Evolutionary conservation across 148 eudicot species (phyloP), one percentile per base, ranked within the genome.

Genomic region (Rhododendron henanense): DNA sequence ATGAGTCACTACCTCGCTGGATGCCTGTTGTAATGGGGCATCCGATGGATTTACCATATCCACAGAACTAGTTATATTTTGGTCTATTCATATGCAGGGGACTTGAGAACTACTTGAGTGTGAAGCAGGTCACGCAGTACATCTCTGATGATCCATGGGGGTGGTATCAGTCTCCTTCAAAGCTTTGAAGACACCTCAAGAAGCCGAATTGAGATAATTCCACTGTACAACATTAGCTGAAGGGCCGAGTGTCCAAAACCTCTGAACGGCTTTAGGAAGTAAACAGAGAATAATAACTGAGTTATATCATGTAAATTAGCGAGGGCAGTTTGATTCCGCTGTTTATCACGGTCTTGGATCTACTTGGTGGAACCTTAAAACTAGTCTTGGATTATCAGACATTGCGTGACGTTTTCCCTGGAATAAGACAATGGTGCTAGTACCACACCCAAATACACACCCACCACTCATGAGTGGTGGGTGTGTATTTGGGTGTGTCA

Each of bases 61-160:
- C 21, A 15, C 73, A 21, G n/a, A 37, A 37, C 31, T 10, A 2
- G 39, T 8, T 84, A 53, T 18, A 8, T n/a, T 81, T 76, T 25
- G 9, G 21, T 35, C n/a, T 85, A 45, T 71, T 14, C 39, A 63
- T 85, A 28, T 82, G 71, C 95, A 97, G 99, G 99, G 99, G 99
- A 69, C 88, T 97, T 5, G 98, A 97, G 74, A 97, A 94, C 87
- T 97, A 93, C 95, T 84, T 97, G 94, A 92, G 91, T 69, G 85
- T 95, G 82, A 97, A 97, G 92, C 99, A 97, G 90, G 99, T 97
- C 80, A 97, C 98, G 2, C 89, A 86, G 80, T 95, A 97, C 79
- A 88, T 92, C 33, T 93, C 98, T 21, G 91, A 90, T 47, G 98
- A 95, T 10, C 96, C 95, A 69, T 97, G 98, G 99, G 99, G 96